A percentile compares a stretch with the other conserved stretches of the same genome.
Evolutionary conservation across 257 asterid species (phyloP).

Genomic region (Solanum gracilifrons): DNA sequence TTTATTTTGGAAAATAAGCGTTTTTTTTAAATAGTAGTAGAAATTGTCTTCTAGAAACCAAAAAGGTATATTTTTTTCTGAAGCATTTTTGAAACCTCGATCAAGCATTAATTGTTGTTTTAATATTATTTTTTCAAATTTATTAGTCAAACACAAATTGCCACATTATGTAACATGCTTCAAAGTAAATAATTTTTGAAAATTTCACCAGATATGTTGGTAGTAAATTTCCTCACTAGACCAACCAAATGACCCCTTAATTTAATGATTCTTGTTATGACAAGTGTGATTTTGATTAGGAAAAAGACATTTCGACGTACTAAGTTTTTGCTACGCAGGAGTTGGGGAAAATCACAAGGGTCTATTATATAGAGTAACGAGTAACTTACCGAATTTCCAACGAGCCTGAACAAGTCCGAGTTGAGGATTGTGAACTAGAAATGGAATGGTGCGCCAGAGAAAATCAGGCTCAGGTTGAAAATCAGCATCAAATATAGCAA

Average conservation of each 20-base stretch:
- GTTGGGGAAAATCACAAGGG: no score
- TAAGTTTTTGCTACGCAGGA: neutral
- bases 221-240: neutral
- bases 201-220: neutral
- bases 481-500: slow-evolving; percentile 66
- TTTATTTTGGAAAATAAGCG: neutral
- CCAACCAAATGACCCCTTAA: neutral
- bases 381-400: slow-evolving; percentile 47
- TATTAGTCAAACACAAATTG: neutral
- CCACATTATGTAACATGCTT: no score
- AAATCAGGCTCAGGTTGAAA: slow-evolving; percentile 59
- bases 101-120: neutral
- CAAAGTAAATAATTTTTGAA: neutral
- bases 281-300: neutral
- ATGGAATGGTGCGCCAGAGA: slow-evolving; percentile 36
- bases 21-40: neutral
- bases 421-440: slow-evolving; percentile 40
- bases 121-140: neutral
- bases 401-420: slow-evolving; percentile 59
- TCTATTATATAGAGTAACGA: neutral
- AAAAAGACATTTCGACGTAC: neutral
- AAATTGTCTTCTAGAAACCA: neutral
- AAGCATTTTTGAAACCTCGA: neutral
- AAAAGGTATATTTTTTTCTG: fast-evolving
- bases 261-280: neutral